Percentiles rank a stretch among this genome's conserved stretches.
Conservation (phyloP, 2,329 filamentous ascomycete species). For the Hansfordia pulvinata region DNA sequence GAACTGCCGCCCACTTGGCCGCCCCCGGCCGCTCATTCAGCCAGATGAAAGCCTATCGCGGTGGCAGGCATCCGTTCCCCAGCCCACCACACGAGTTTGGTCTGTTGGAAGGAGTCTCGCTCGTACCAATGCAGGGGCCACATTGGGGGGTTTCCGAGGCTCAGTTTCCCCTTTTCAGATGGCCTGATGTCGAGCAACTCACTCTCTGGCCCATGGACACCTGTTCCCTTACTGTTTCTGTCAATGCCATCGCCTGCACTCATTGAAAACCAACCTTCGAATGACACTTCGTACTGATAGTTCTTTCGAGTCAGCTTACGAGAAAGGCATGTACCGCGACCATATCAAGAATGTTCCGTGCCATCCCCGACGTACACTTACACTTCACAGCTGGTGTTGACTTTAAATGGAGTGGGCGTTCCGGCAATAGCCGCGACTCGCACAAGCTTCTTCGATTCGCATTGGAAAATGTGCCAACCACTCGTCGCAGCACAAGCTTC, state of each 20-base stretch:
- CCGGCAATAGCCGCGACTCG: neutral
- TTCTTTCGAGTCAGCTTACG: neutral
- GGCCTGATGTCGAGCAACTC: neutral
- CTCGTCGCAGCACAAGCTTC: neutral
- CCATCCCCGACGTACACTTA: neutral
- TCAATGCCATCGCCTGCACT: neutral
- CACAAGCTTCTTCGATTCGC: slow-evolving; percentile 1
- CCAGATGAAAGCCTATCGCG: too few species aligned
- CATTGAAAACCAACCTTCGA: neutral
- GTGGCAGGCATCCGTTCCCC: too few species aligned
- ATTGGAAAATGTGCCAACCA: slow-evolving; percentile 1
- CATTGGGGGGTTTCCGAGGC: too few species aligned
- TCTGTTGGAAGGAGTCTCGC: too few species aligned
- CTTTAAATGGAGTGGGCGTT: neutral
- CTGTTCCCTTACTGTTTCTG: too few species aligned
- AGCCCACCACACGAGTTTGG: too few species aligned
- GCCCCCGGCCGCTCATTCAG: too few species aligned
- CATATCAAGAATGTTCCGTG: neutral
- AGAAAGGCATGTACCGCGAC: neutral
- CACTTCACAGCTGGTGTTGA: neutral
- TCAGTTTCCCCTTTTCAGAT: neutral
- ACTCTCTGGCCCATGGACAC: too few species aligned
- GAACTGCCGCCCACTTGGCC: too few species aligned
- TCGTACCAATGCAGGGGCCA: too few species aligned
- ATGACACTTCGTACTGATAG: neutral